Conservation (phyloP, 306 rosid species). For the Geum urbanum region DNA sequence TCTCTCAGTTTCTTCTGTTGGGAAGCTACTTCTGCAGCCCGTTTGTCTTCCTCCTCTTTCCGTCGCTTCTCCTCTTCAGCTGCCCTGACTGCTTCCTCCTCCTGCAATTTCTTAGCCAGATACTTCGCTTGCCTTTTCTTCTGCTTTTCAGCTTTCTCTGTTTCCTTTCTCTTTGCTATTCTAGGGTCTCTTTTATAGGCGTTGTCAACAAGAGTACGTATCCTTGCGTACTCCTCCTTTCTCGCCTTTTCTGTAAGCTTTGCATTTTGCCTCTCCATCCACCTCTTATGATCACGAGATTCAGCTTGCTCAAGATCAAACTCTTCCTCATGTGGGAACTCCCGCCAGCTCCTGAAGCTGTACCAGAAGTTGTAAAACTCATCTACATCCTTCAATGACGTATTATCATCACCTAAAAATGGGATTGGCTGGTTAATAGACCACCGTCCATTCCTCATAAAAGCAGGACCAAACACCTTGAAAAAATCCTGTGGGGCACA, state of each 20-base stretch:
- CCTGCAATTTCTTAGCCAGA: constrained; percentile 78
- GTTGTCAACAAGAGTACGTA: constrained; percentile 86
- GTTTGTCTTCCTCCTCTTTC: constrained; percentile 75
- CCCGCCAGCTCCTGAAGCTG: constrained; percentile 92
- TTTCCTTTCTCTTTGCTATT: constrained; percentile 80
- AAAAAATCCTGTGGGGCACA: constrained; percentile 91
- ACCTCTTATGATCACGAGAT: constrained; percentile 89
- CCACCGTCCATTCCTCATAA: constrained; percentile 96
- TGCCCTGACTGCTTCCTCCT: constrained; percentile 81
- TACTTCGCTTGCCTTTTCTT: constrained; percentile 81
- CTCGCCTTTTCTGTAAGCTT: constrained; percentile 89
- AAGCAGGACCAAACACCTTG: constrained; percentile 91
- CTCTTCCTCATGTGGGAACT: constrained; percentile 96
- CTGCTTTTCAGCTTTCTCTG: constrained; percentile 81
- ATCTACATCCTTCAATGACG: constrained; percentile 63
- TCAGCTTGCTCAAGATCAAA: constrained; percentile 97
- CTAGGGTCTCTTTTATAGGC: constrained; percentile 94
- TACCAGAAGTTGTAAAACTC: constrained; percentile 88
- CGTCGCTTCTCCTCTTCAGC: constrained; percentile 70
- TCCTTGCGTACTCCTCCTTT: constrained; percentile 84
- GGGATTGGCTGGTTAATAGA: constrained; percentile 78
- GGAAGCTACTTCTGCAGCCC: constrained; percentile 78
- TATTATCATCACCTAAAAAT: constrained; percentile 74
- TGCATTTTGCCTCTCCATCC: constrained; percentile 99
- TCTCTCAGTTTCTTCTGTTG: constrained; percentile 81